Evolutionary conservation across 78 protist genomes (phyloP), one percentile per base, ranked within the genome.

Genomic region (Anaeramoeba flamelloides): DNA sequence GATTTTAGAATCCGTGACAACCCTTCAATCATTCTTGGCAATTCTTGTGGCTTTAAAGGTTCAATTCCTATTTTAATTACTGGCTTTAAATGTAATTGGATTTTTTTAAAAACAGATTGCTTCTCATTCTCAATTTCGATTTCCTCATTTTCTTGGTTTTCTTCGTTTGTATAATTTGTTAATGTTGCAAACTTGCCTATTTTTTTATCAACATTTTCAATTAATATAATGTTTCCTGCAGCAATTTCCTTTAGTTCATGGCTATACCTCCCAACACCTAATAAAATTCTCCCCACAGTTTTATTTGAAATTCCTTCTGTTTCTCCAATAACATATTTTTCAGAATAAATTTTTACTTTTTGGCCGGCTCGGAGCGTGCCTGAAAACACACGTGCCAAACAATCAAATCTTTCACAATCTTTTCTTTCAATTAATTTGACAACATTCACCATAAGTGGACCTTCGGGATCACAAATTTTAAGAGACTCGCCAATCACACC

Each of bases 1-100:
- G 88, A 85, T 89, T 94, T 92, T 77, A 17, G 74, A 2, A 76
- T 40, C 75, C 86, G 86, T 3, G 97, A 89, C 76, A 95, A 85
- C 22, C 92, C 98, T 0, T 92, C 98, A 41, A 92, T 41, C 99
- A 97, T 91, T 83, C 92, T 92, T 34, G 98, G 99, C 41, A 95
- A 88, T 78, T 97, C 99, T 0, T 92, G 77, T 31, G 98, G 98
- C 77, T 86, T 78, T 36, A 94, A 40, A 41, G 97, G 98, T 84
- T 94, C 98, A 17, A 93, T 76, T 2, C 97, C 96, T 0, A 97
- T 86, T 78, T 93, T 93, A 65, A 95, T 82, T n/a, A 88, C 88
- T 0, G 97, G 77, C 30, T 3, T 4, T 1, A 91, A 90, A 32
- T 37, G 80, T 85, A 75, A 82, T 17, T 8, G 17, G 32, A 82